These are phyloP conservation scores for Dryadomyces sulphureus DNA, from an alignment of 2,329 filamentous ascomycete species.

Conservation along the genomic window DNA sequence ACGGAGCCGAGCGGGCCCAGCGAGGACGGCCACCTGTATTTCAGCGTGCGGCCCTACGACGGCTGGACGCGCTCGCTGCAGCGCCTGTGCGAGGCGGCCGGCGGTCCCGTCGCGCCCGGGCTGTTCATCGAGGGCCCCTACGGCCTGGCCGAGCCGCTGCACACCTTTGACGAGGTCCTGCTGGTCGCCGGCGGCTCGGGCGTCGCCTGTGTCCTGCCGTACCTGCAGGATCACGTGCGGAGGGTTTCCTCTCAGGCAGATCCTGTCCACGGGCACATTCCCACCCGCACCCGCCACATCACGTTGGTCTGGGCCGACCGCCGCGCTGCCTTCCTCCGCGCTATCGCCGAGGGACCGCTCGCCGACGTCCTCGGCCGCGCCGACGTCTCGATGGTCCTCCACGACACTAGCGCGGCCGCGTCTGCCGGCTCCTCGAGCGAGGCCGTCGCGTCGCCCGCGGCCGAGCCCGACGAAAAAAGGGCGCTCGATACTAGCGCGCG, in stretches of 20 bases:
- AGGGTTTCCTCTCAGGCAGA: not conserved
- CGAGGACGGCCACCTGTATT: constrained; percentile 5
- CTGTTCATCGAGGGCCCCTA: constrained; percentile 13
- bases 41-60: constrained; percentile 10
- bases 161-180: constrained; percentile 9
- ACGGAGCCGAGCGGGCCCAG: not conserved
- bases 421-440: constrained; percentile 2
- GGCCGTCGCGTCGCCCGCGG: not conserved
- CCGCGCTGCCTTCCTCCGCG: constrained; percentile 4
- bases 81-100: constrained; percentile 5
- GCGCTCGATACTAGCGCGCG: not conserved
- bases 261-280: not conserved
- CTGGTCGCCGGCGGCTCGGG: constrained; percentile 12
- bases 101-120: not conserved
- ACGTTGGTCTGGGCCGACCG: constrained; percentile 10
- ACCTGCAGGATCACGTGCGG: constrained; percentile 9
- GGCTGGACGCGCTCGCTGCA: constrained; percentile 11
- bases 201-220: constrained; percentile 10
- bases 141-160: constrained; percentile 8
- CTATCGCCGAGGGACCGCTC: constrained; percentile 2
- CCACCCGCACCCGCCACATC: constrained; percentile 8
- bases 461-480: not conserved
- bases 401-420: not conserved
- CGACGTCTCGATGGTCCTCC: constrained; percentile 4
- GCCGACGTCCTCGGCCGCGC: constrained; percentile 1